Percentiles rank a stretch among this genome's conserved stretches.
phyloP scores from a whole-genome alignment of 257 asterid species.

The Ocimum tenuiflorum region DNA sequence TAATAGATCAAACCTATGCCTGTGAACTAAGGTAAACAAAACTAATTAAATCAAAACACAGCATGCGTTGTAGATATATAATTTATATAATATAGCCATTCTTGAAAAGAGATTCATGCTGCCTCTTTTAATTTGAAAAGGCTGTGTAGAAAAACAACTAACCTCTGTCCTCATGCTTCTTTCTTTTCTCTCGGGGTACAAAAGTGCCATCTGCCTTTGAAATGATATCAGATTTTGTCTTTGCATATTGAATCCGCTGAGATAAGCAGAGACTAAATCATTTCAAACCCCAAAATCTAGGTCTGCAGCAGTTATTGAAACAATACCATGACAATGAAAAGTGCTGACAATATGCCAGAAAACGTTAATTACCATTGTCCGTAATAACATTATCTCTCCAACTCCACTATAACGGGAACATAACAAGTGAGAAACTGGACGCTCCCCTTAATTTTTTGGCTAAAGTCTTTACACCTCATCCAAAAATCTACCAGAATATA shows the following conservation, averaged over 20 bases:
- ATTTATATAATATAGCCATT: not conserved
- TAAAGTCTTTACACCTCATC: too few relatives aligned
- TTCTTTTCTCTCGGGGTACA: slow-evolving; percentile 83
- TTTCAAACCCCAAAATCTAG: not conserved
- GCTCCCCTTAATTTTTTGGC: too few relatives aligned
- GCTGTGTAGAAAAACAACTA: slow-evolving; percentile 11
- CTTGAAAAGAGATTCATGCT: not conserved
- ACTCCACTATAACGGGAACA: too few relatives aligned
- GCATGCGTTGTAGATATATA: not conserved
- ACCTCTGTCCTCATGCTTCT: slow-evolving; percentile 94
- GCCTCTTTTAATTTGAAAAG: not conserved
- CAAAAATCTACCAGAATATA: too few relatives aligned
- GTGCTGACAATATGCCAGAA: too few relatives aligned
- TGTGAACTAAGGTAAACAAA: too few relatives aligned
- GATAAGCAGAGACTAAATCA: slow-evolving; percentile 7
- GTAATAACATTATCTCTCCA: too few relatives aligned
- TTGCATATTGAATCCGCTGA: slow-evolving; percentile 91
- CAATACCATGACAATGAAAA: not conserved
- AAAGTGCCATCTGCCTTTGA: slow-evolving; percentile 93
- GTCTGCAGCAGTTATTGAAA: not conserved
- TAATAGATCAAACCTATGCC: too few relatives aligned
- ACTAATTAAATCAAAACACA: not conserved
- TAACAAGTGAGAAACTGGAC: too few relatives aligned
- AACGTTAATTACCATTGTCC: too few relatives aligned
- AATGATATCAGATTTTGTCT: slow-evolving; percentile 81